Conservation (phyloP, 306 rosid genomes). For the Sophora flavescens region DNA sequence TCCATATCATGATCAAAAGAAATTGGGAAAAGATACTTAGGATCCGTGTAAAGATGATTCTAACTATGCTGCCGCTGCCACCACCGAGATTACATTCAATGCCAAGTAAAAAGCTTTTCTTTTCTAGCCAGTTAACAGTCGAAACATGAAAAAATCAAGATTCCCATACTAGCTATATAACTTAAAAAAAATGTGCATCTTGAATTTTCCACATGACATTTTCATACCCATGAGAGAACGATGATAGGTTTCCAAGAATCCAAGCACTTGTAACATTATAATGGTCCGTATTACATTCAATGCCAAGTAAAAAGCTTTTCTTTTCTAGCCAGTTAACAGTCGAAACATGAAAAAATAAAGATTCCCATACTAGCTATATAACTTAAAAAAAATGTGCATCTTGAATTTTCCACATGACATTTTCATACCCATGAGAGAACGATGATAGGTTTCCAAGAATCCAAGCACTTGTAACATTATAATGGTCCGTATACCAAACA, state of each 20-base stretch:
- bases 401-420: conserved; percentile 38
- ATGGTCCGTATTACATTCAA: conserved; percentile 46
- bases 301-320: conserved; percentile 36
- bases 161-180: background rate
- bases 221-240: background rate
- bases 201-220: conserved; percentile 38
- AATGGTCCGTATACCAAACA: conserved; percentile 44
- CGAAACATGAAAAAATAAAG: conserved; percentile 34
- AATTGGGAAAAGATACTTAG: conserved; percentile 52
- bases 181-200: background rate
- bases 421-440: background rate
- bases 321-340: conserved; percentile 15
- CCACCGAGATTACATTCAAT: background rate
- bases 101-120: conserved; percentile 38
- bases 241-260: conserved; percentile 28
- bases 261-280: conserved; percentile 39
- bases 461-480: conserved; percentile 40
- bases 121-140: background rate
- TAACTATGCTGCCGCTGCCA: conserved; percentile 29
- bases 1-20: conserved; percentile 44
- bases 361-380: conserved; percentile 23
- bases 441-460: conserved; percentile 22
- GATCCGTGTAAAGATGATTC: conserved; percentile 49
- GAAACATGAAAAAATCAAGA: conserved; percentile 32
- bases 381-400: background rate